Base-by-base conservation (phyloP, 768 basidiomycete genomes). In the Termitomyces sp. region DNA sequence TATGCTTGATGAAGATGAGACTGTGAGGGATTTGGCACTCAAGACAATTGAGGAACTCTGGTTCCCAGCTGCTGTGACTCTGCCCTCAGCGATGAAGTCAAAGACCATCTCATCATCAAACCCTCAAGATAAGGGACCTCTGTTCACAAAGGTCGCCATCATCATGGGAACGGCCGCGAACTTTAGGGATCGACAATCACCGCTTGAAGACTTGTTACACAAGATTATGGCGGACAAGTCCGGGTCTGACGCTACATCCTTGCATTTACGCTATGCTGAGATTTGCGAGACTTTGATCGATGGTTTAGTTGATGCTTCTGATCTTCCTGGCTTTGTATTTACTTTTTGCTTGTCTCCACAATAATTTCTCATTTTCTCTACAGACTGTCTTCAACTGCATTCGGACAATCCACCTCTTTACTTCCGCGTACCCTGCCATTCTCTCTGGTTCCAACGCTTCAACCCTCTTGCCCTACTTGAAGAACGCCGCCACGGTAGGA, bases 1-100 rank as follows among this genome's bases (percentile, higher is more conserved):
- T 14, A 89, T 94, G 79, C 69, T 88, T 42, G 97, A 99, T 64
- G 94, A 97, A 68, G 97, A 99, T 67, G 95, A 98, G 46, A 86
- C 86, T 0, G 93, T 99, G 62, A 96, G 92, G 77, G 96, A 98
- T 53, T 81, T 98, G 16, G 93, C 96, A 0, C 76, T 91, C 64
- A 95, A 93, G 69, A 87, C 93, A 0, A 73, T 98, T 37, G 93
- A 95, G 63, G 95, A 98, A 62, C 74, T 98, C 4, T 95, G 95
- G 91, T 96, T 98, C 68, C 79, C 81, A 22, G 56, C 34, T 43
- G 73, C 71, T 22, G 30, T 63, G 8, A 45, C 65, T 4, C 63
- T 72, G 12, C 71, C 77, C 0, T 70, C 74, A 8, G 64, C 74
- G 42, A 56, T 72, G 59, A 86, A 81, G 63, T 67, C 73, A 40